These are phyloP conservation scores for Corymbia maculata DNA, from an alignment of 345 rosid genomes.

Conservation along the genomic window DNA sequence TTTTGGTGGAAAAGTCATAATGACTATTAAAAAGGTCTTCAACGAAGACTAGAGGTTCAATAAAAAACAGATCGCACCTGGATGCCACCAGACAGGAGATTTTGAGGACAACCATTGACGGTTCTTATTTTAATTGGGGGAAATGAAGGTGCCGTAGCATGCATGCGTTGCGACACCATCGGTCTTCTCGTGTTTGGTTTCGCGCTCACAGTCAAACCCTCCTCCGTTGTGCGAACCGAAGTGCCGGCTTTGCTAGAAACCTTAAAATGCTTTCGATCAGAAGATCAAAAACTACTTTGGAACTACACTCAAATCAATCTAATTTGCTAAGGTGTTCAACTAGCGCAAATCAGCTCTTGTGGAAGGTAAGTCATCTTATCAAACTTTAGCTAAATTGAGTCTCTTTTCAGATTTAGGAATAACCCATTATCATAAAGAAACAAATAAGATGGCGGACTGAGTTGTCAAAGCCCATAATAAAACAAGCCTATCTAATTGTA, in stretches of 20 bases:
- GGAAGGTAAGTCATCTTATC: not conserved
- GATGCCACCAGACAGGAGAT: fast-evolving
- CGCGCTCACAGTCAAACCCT: not conserved
- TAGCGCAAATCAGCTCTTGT: not conserved
- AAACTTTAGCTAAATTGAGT: not conserved
- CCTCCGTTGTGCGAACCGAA: not conserved
- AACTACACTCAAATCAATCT: not conserved
- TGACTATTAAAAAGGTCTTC: not conserved
- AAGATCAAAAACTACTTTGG: not conserved
- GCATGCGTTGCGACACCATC: not conserved
- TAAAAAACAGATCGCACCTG: not conserved
- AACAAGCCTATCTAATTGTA: not conserved
- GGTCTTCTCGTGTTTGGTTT: not conserved
- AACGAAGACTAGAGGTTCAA: not conserved
- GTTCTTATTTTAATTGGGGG: not conserved
- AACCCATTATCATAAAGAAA: not conserved
- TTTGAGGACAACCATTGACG: not conserved
- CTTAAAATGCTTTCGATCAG: not conserved
- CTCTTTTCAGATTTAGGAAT: not conserved
- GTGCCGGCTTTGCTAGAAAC: not conserved
- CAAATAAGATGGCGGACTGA: not conserved
- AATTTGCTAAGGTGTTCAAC: too few species aligned
- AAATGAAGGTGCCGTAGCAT: not conserved
- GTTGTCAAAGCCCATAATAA: not conserved
- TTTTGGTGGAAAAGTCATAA: not conserved